phyloP scores from a whole-genome alignment of 228 moss, liverwort and hornwort species.

The Sphagnum fallax region DNA sequence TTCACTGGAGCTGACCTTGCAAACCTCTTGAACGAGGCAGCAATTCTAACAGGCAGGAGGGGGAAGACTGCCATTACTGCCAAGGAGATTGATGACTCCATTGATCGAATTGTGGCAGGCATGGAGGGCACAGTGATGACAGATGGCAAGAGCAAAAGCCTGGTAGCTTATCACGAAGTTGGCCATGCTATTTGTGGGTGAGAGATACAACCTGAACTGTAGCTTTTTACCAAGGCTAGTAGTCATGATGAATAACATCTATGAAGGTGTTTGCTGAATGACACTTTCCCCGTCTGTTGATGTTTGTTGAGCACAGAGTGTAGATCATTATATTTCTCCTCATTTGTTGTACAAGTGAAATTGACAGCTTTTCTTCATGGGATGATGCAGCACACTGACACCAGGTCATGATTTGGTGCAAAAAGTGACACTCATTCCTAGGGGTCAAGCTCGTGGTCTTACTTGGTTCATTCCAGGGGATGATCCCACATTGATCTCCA shows the following conservation, averaged over 20 bases:
- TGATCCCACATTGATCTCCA: constrained; percentile 54
- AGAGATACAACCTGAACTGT: neutral
- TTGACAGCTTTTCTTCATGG: no score
- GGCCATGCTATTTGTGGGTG: constrained; percentile 68
- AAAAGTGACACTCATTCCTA: constrained; percentile 53
- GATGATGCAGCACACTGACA: constrained; percentile 36
- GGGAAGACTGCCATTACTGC: constrained; percentile 36
- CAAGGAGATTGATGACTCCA: constrained; percentile 57
- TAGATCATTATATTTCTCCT: neutral
- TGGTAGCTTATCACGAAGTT: constrained; percentile 65
- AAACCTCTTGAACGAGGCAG: constrained; percentile 55
- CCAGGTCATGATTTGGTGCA: constrained; percentile 61
- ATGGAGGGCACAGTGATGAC: constrained; percentile 63
- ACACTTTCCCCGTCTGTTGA: neutral
- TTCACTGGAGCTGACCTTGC: constrained; percentile 67
- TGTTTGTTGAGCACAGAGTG: neutral
- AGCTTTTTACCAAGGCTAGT: neutral
- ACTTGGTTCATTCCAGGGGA: constrained; percentile 66
- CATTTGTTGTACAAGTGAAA: neutral
- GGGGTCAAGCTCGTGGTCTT: constrained; percentile 61
- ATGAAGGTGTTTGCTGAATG: neutral
- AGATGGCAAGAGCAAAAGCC: constrained; percentile 62
- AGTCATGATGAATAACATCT: neutral
- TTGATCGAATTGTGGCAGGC: constrained; percentile 58
- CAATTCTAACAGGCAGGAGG: constrained; percentile 50